Evolutionary conservation across 139 green algal genomes (phyloP), one percentile per base, ranked within the genome.

Genomic region (Diplosphaera chodatii): DNA sequence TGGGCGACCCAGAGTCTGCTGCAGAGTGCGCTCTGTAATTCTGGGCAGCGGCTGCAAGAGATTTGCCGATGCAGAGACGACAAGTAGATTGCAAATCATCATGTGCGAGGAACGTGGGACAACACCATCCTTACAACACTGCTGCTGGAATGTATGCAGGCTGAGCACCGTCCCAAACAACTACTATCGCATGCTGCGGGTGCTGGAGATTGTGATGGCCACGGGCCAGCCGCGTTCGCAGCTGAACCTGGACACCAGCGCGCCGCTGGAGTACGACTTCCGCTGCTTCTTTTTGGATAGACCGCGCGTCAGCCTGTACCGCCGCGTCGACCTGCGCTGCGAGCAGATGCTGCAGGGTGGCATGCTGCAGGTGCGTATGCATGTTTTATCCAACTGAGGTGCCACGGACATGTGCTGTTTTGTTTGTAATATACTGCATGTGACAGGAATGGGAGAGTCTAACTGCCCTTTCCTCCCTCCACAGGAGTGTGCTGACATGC

Each of bases 181-280:
- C 81, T 92, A 85, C 70, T 98, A 97, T 81, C 79, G 94, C 13
- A 78, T 98, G 79, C 72, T 80, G 68, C 69, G 94, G 3, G 89
- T 90, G 63, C 77, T 94, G 30, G 78, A 88, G 75, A 85, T 97
- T 29, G 65, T 96, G 72, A 67, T 93, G 74, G 71, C 80, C 37
- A 86, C 79, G 6, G 81, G 84, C 1, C 27, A 34, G 67, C 32
- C 67, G 13, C 29, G 80, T 63, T 67, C 67, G 67, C 77, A 83
- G 23, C 63, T 79, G 34, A 67, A 84, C 27, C 29, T 79, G 40
- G 68, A 81, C 41, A 33, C 25, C 20, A 20, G 41, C 4, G 67
- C 70, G 0, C 59, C 72, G 0, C 67, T 86, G 27, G 87, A 92
- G 68, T 87, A 85, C 65, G 85, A 88, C 68, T 83, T 83, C 48